Base-by-base conservation (phyloP, 352 stramenopile genomes). In the Achlya hypogyna region DNA sequence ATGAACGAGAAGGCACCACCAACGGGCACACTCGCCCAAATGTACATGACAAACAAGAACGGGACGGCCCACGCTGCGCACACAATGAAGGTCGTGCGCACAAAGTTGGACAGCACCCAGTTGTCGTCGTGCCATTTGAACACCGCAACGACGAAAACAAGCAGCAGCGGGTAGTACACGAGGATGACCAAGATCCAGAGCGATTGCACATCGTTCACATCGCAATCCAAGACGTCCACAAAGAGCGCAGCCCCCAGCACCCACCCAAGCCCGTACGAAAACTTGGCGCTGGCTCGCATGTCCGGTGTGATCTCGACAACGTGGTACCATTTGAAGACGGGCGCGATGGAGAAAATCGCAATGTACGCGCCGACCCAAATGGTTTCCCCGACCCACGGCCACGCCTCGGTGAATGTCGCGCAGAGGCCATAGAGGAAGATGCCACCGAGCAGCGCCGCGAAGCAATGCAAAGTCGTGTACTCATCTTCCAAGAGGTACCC, bases 321-420 rank as follows among this genome's bases (percentile, higher is more conserved):
- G 58, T 88, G 81, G 68, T 91, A 91, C 65, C 79, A 91, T 67
- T 93, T 93, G 62, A 89, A 75, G 2, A 81, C 86, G 22, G 81
- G 81, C 22, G 78, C 81, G 1, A 89, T 51, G 12, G 84, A 86
- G 60, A 93, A 93, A 28, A 91, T 72, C 1, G 82, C 5, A 0
- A 89, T 77, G 63, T 88, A 88, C 2, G 58, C 70, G 4, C 53
- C 75, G 22, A 84, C 79, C 84, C 82, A 93, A 29, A 93, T 64
- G 25, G 91, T 65, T 29, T 93, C 81, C 0, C 84, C 84, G 4
- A 93, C 40, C 84, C 84, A 91, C 12, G 58, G 62, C 0, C 82
- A 82, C 8, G 59, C 80, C 62, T 93, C 84, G 0, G 82, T 91
- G 49, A 80, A 71, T 25, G 82, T 82, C 2, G 90, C 69, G 28